Base-by-base conservation (phyloP, 495 filamentous ascomycete genomes). In the Penicillium maclennaniae region DNA sequence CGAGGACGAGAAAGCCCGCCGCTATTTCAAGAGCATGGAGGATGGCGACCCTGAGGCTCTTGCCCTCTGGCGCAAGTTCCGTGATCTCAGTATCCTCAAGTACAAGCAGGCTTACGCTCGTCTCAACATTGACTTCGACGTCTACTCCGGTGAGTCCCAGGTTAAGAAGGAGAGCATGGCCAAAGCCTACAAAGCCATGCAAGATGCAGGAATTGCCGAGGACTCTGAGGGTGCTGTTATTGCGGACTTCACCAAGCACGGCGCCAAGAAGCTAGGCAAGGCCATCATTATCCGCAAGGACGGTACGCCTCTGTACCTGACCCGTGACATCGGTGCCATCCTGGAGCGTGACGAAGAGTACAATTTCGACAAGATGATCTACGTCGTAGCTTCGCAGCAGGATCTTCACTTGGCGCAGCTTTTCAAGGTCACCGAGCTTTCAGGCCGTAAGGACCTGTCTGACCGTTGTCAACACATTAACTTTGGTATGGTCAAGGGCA, bases 101-200 rank as follows among this genome's bases (percentile, higher is more conserved):
- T 96, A 96, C 73, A 85, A 88, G 69, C 72, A 83, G 58, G 89
- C 89, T 4, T 92, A 92, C 61, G 84, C 86, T 34, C 81, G 89
- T 47, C 79, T 93, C 17, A 97, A 96, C 72, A 97, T 98, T 64
- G 78, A 84, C 51, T 98, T 92, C 61, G 92, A 97, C 66, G 86
- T 90, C 47, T 98, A 98, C 76, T 88, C 87, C 31, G 92, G 92
- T 31, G 93, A 98, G 71, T 92, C 88, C n/a, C 89, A 95, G 64
- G 87, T 98, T 46, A 81, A 83, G 50, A 81, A 86, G 57, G 88
- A 89, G 63, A 83, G 83, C 55, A 96, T 98, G 89, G 73, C 73
- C 48, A 76, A 82, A 15, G 86, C 83, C 26, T 73, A 73, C 49
- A 62, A 78, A 47, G 67, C 75, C 21, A 83, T 97, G 80, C 77